phyloP scores from a whole-genome alignment of 208 protist genomes.

The Trypanosoma grayi region DNA sequence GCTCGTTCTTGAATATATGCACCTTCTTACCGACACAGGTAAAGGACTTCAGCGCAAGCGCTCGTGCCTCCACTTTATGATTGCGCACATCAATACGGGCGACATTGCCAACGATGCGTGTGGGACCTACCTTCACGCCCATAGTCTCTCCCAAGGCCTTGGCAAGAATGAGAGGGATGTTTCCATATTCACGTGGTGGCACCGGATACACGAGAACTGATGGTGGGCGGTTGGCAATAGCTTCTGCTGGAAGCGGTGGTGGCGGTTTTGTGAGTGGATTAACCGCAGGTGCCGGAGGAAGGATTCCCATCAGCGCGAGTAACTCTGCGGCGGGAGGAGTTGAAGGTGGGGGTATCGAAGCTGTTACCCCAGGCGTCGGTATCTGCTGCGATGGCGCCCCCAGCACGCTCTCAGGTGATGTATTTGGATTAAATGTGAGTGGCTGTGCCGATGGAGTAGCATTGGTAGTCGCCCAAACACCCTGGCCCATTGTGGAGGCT shows the following conservation, averaged over 20 bases:
- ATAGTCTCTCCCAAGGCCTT: conserved; percentile 81
- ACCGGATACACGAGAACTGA: conserved; percentile 86
- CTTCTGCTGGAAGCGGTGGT: conserved; percentile 71
- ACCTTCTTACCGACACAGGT: conserved; percentile 72
- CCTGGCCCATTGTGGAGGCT: too few relatives aligned
- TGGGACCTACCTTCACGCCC: conserved; percentile 80
- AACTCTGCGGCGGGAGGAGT: conserved; percentile 55
- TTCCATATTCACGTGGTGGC: conserved; percentile 50
- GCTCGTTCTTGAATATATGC: conserved; percentile 87
- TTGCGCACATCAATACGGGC: conserved; percentile 83
- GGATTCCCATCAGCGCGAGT: conserved; percentile 51
- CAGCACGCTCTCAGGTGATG: too few relatives aligned
- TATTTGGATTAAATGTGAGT: too few relatives aligned
- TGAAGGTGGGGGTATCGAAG: not conserved
- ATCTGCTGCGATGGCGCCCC: not conserved
- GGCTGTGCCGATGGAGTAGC: too few relatives aligned
- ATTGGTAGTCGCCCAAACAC: too few relatives aligned
- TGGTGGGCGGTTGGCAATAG: conserved; percentile 57
- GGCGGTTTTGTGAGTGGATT: conserved; percentile 65
- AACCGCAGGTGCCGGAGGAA: conserved; percentile 9
- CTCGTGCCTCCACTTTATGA: conserved; percentile 78
- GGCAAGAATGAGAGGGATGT: conserved; percentile 71
- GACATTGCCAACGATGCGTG: conserved; percentile 73
- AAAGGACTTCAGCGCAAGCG: conserved; percentile 75
- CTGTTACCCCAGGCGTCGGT: not conserved